A percentile compares a stretch with the other conserved stretches of the same genome.
phyloP scores from a whole-genome alignment of 1,284 basidiomycete genomes.

The Apiotrichum gracile region DNA sequence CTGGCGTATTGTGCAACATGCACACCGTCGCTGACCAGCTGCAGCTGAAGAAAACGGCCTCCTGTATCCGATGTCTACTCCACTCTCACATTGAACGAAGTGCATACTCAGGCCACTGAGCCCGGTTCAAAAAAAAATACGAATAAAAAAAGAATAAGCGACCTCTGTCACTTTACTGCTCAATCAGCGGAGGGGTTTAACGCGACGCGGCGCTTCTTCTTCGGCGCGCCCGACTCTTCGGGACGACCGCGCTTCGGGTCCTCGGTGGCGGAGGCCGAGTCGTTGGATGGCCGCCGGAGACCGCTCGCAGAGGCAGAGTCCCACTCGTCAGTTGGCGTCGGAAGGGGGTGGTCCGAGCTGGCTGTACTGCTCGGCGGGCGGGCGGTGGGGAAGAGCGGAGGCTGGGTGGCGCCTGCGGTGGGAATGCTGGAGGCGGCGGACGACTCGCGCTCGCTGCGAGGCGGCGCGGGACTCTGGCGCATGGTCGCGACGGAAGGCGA shows the following conservation, averaged over 20 bases:
- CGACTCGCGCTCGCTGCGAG: constrained; percentile 38
- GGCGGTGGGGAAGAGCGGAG: constrained; percentile 16
- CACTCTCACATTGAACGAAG: background rate
- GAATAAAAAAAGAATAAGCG: background rate
- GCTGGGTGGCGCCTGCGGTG: constrained; percentile 5
- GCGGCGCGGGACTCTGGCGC: constrained; percentile 36
- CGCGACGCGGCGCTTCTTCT: constrained; percentile 82
- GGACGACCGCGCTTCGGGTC: constrained; percentile 4
- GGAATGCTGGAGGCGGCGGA: constrained; percentile 27
- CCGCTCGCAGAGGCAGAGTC: constrained; percentile 2
- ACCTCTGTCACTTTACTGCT: background rate
- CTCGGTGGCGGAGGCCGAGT: constrained; percentile 2
- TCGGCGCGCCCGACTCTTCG: constrained; percentile 55
- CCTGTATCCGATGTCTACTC: too few species aligned
- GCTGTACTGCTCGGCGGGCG: constrained; percentile 21
- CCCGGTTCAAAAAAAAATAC: background rate
- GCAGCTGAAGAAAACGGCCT: too few species aligned
- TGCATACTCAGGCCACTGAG: background rate
- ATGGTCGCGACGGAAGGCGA: constrained; percentile 50
- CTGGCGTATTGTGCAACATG: too few species aligned
- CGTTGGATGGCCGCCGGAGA: constrained; percentile 18
- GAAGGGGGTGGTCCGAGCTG: constrained; percentile 28
- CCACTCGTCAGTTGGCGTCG: constrained; percentile 31
- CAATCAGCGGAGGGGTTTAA: constrained; percentile 54
- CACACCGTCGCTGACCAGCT: too few species aligned